These are phyloP conservation scores for Litsea cubeba DNA, from an alignment of 164 flowering plant genomes.

Conservation along the genomic window DNA sequence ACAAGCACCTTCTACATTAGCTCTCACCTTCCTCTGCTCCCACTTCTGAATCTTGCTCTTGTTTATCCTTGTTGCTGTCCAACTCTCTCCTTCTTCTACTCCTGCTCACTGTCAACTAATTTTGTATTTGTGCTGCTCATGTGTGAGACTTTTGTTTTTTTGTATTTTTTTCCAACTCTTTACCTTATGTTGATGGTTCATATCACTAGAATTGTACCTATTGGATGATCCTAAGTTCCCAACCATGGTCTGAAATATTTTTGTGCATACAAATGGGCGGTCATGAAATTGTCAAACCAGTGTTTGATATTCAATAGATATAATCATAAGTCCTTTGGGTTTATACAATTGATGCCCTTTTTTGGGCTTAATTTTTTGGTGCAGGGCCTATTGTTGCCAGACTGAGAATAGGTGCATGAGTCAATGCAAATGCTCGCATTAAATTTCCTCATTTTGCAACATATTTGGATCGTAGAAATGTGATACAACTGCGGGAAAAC, in stretches of 20 bases:
- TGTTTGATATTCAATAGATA: background rate
- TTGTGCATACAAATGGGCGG: background rate
- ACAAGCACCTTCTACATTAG: too few species aligned
- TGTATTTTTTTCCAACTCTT: background rate
- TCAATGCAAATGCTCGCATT: too few species aligned
- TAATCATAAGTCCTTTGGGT: background rate
- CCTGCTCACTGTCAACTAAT: background rate
- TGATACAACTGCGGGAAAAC: too few species aligned
- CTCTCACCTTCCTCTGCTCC: too few species aligned
- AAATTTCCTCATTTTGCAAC: too few species aligned
- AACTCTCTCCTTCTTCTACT: background rate
- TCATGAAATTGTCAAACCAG: background rate
- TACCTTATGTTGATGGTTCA: background rate
- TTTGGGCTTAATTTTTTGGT: too few species aligned
- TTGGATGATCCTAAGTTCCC: background rate
- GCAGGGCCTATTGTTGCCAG: too few species aligned
- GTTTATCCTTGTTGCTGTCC: background rate
- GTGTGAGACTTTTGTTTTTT: background rate
- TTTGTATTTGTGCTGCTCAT: background rate
- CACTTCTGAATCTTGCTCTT: too few species aligned
- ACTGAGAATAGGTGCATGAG: too few species aligned
- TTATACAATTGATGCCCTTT: background rate
- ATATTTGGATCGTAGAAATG: too few species aligned
- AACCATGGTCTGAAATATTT: background rate
- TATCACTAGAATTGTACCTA: background rate